Conservation (phyloP, 768 basidiomycete species). For the Xanthoconium stramineum region DNA sequence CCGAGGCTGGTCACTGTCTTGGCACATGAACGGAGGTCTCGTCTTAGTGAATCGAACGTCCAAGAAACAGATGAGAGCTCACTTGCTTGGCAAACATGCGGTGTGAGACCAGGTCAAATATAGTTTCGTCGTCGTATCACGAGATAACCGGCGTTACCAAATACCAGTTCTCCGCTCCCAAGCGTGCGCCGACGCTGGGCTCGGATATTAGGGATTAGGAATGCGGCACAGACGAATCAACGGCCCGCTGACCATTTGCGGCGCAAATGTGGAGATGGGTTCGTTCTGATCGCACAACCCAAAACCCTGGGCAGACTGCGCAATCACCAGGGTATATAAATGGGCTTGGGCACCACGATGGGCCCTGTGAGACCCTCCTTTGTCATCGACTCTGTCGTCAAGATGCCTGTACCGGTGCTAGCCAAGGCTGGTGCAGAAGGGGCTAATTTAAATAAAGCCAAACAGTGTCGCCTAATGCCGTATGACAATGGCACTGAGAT, state of each 20-base stretch:
- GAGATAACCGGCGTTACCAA: not conserved
- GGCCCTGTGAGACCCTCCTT: too few species aligned
- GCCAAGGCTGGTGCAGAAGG: constrained; percentile 7
- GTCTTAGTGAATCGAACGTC: too few species aligned
- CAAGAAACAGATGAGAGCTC: not conserved
- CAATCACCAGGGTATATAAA: too few species aligned
- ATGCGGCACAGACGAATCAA: too few species aligned
- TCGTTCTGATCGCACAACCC: too few species aligned
- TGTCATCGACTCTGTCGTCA: not conserved
- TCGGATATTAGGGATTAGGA: too few species aligned
- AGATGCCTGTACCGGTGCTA: constrained; percentile 22
- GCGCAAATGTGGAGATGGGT: too few species aligned
- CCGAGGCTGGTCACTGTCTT: not conserved
- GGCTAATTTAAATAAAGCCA: constrained; percentile 25
- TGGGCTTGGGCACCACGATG: too few species aligned
- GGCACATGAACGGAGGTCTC: not conserved
- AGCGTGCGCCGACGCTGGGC: not conserved
- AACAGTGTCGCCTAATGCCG: constrained; percentile 21
- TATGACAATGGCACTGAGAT: constrained; percentile 8
- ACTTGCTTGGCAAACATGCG: not conserved
- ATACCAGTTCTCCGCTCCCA: not conserved
- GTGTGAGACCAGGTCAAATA: not conserved
- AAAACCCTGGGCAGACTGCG: too few species aligned
- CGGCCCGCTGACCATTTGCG: too few species aligned
- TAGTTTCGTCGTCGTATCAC: not conserved